Evolutionary conservation across 2,329 filamentous ascomycete species (phyloP), one percentile per base, ranked within the genome.

Genomic region (Mollisia scopiformis): DNA sequence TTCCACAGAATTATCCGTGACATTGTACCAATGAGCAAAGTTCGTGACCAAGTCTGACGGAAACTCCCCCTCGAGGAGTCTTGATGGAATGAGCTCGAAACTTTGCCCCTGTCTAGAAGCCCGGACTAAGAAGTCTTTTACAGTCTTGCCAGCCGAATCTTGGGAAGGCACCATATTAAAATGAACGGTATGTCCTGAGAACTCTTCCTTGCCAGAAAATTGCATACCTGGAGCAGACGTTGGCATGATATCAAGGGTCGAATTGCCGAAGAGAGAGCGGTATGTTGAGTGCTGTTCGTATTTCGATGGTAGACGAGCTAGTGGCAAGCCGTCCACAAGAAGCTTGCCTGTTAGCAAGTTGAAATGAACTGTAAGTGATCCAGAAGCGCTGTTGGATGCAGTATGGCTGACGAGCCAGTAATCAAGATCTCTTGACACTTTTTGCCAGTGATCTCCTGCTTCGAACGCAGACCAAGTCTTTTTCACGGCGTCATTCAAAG

Each of bases 291-390:
- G 67, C 1, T 23, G 5, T 33, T 79, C 74, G 53, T 83, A 87
- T 0, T 76, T 59, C 0, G 14, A 2, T 0, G 84, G 84, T 0
- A 87, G 74, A 1, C 79, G 76, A 3, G 76, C 69, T 0, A 86
- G 64, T 0, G 82, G 83, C 1, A 73, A 37, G 0, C 84, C 84
- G 59, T 86, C 76, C 0, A 88, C 77, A 0, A 86, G 74, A 0
- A 88, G 71, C 28, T 81, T 74, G 0, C 80, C 83, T 0, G 76
- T 80, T 2, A 88, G 62, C 0, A 86, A 53, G 61, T 84, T 84
- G 62, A 80, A 80, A 28, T 81, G 77, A 3, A 83, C 75, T 5
- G 62, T 23, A 13, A 47, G 37, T 23, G 51, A 39, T 13, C 55
- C 56, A n/a, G 11, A 28, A 6, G 56, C 37, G 23, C 28, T 54